Evolutionary conservation across 2,329 filamentous ascomycete genomes (phyloP).

Genomic region (Paraphoma sp.): DNA sequence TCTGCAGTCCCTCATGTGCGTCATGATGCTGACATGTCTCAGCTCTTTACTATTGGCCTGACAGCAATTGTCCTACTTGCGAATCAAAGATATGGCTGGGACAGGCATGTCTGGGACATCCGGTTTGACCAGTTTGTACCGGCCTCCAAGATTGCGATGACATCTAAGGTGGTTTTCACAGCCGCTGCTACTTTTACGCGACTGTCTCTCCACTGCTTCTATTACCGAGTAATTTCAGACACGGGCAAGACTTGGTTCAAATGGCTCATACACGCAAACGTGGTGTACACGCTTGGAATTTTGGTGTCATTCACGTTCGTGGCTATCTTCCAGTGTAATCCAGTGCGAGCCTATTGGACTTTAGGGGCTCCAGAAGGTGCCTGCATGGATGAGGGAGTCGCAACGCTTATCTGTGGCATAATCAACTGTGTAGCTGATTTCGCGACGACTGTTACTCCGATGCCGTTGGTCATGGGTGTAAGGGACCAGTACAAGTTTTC

Average conservation of each 20-base stretch:
- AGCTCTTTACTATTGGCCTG: constrained; percentile 49
- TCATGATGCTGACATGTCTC: constrained; percentile 4
- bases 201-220: constrained; percentile 54
- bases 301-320: constrained; percentile 46
- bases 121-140: constrained; percentile 29
- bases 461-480: constrained; percentile 51
- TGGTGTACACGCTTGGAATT: constrained; percentile 46
- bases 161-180: constrained; percentile 52
- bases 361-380: constrained; percentile 37
- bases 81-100: constrained; percentile 50
- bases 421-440: constrained; percentile 54
- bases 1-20: background rate
- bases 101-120: constrained; percentile 54
- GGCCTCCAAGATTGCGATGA: constrained; percentile 48
- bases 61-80: constrained; percentile 51
- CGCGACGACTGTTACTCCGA: constrained; percentile 50
- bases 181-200: constrained; percentile 52
- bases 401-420: constrained; percentile 50
- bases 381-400: constrained; percentile 52
- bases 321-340: constrained; percentile 51
- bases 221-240: constrained; percentile 53
- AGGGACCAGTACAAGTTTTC: background rate
- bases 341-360: constrained; percentile 52
- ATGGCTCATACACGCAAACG: constrained; percentile 48
- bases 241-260: constrained; percentile 48